A percentile compares a stretch with the other conserved stretches of the same genome.
phyloP scores from a whole-genome alignment of 306 rosid species.

The Morella rubra region DNA sequence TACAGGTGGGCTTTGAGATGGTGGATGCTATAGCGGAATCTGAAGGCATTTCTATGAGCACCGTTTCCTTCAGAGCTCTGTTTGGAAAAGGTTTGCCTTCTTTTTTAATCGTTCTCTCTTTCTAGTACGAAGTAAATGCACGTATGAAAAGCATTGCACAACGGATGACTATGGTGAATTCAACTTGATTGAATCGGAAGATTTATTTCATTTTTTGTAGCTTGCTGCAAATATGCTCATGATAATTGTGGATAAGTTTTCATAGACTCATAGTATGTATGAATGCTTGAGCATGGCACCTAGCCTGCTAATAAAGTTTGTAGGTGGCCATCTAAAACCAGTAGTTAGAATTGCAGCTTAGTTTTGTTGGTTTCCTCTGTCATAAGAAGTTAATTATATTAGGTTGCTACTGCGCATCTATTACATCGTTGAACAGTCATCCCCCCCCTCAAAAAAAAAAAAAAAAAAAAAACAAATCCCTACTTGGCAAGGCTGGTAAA shows the following conservation, averaged over 20 bases:
- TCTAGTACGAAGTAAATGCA: background rate
- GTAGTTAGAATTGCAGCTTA: background rate
- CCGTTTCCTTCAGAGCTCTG: conserved; percentile 77
- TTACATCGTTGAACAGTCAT: background rate
- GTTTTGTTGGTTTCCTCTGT: background rate
- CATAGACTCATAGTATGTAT: background rate
- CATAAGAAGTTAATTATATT: background rate
- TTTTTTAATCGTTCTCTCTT: conserved; percentile 4
- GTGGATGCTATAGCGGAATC: conserved; percentile 89
- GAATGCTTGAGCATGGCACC: background rate
- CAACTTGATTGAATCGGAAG: background rate
- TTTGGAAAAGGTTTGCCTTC: conserved; percentile 62
- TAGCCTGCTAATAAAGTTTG: background rate
- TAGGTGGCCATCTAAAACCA: background rate
- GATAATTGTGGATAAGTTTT: background rate
- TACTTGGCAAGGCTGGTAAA: no score
- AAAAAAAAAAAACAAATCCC: background rate
- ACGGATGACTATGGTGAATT: background rate
- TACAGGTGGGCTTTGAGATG: conserved; percentile 93
- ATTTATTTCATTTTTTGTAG: background rate
- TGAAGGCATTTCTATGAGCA: conserved; percentile 72
- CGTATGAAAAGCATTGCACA: background rate
- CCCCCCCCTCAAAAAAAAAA: background rate
- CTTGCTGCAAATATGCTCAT: background rate
- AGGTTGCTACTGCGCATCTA: background rate